A percentile compares a stretch with the other conserved stretches of the same genome.
phyloP scores from a whole-genome alignment of 169 alveolate species.

The Plasmodium inui region DNA sequence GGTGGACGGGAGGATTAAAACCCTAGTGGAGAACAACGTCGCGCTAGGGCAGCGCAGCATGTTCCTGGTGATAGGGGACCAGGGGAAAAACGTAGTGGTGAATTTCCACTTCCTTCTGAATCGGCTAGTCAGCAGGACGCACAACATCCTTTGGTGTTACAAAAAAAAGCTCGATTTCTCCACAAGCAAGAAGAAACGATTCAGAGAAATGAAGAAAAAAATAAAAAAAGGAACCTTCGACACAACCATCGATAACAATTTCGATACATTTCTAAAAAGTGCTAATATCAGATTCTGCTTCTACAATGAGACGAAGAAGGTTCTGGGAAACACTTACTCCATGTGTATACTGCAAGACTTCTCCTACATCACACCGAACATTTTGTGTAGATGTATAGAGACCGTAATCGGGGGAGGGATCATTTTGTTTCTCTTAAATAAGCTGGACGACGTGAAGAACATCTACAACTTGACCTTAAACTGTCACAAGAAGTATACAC shows the following conservation, averaged over 20 bases:
- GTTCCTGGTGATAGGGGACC: conserved; percentile 97
- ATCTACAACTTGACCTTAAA: conserved; percentile 95
- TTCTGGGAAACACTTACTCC: conserved; percentile 97
- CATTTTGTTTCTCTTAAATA: conserved; percentile 91
- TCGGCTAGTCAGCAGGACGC: conserved; percentile 84
- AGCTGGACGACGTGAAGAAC: conserved; percentile 89
- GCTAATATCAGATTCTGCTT: conserved; percentile 97
- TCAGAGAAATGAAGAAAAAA: conserved; percentile 93
- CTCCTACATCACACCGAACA: conserved; percentile 99
- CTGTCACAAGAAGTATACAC: conserved; percentile 94
- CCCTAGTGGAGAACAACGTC: conserved; percentile 94
- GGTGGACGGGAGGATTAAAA: conserved; percentile 95
- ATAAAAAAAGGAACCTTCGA: conserved; percentile 95
- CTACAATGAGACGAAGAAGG: conserved; percentile 96
- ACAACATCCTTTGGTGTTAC: conserved; percentile 98
- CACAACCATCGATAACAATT: conserved; percentile 96
- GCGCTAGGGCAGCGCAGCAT: conserved; percentile 93
- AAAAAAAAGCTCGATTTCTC: conserved; percentile 98
- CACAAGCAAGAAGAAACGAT: conserved; percentile 96
- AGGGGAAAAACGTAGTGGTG: conserved; percentile 96
- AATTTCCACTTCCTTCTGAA: conserved; percentile 89
- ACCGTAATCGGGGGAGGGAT: conserved; percentile 99
- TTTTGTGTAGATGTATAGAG: conserved; percentile 99
- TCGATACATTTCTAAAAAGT: conserved; percentile 95
- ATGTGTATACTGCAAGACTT: conserved; percentile 98